Evolutionary conservation across 2,329 filamentous ascomycete species (phyloP).

Genomic region (Paraphoma chrysanthemicola): DNA sequence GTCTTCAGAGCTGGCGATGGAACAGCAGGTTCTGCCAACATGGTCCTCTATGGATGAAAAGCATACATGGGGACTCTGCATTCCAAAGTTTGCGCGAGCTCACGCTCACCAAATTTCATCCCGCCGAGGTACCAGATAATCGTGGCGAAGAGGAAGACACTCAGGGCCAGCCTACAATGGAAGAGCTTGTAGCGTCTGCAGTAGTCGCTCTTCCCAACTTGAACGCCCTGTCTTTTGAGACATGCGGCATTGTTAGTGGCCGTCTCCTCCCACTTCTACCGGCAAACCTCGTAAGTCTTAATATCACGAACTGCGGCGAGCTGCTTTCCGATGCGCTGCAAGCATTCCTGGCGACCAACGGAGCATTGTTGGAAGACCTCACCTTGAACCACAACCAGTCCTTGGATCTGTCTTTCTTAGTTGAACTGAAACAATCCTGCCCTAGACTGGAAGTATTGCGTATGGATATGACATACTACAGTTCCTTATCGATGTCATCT

Average conservation of each 20-base stretch:
- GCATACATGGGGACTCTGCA: slow-evolving; percentile 55
- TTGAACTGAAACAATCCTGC: slow-evolving; percentile 69
- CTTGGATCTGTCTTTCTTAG: slow-evolving; percentile 77
- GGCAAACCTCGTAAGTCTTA: slow-evolving; percentile 68
- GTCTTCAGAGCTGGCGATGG: slow-evolving; percentile 63
- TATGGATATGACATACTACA: slow-evolving; percentile 82
- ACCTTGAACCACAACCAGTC: slow-evolving; percentile 80
- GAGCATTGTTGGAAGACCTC: slow-evolving; percentile 70
- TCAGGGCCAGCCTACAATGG: slow-evolving; percentile 38
- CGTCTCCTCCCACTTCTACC: slow-evolving; percentile 74
- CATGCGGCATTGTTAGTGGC: slow-evolving; percentile 74
- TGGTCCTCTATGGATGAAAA: slow-evolving; percentile 43
- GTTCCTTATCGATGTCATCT: slow-evolving; percentile 69
- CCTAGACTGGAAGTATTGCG: slow-evolving; percentile 73
- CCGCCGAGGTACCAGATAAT: slow-evolving; percentile 14
- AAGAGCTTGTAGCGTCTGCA: slow-evolving; percentile 57
- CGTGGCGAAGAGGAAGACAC: slow-evolving; percentile 20
- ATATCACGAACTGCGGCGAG: slow-evolving; percentile 80
- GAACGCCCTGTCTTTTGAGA: slow-evolving; percentile 73
- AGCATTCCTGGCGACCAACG: slow-evolving; percentile 71
- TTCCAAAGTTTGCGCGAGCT: slow-evolving; percentile 47
- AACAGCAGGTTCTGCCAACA: slow-evolving; percentile 56
- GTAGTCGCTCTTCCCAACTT: slow-evolving; percentile 68
- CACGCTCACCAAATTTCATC: slow-evolving; percentile 45
- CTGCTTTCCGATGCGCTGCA: slow-evolving; percentile 71